Conservation (phyloP, 1,284 basidiomycete species). For the Papiliotrema nemorosa region DNA sequence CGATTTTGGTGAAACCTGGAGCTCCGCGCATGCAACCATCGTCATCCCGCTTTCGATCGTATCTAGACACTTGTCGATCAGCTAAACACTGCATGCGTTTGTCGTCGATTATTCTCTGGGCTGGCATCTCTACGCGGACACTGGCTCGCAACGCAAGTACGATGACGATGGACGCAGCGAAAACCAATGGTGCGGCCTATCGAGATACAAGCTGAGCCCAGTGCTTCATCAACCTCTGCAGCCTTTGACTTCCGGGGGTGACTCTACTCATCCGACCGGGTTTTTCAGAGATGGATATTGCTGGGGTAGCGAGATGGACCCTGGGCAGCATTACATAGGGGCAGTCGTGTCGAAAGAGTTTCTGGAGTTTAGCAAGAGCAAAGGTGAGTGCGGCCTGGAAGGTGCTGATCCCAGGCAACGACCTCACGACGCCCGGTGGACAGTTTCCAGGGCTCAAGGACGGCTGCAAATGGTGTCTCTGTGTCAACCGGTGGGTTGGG, state of each 20-base stretch:
- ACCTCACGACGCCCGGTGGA: slow-evolving; percentile 34
- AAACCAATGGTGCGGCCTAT: slow-evolving; percentile 31
- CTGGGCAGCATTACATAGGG: slow-evolving; percentile 41
- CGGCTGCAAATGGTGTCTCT: slow-evolving; percentile 48
- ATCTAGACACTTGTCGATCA: no score
- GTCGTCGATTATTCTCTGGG: no score
- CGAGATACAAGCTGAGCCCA: slow-evolving; percentile 2
- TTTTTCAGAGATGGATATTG: slow-evolving; percentile 44
- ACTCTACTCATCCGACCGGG: slow-evolving; percentile 38
- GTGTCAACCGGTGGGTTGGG: slow-evolving; percentile 37
- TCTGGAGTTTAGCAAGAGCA: slow-evolving; percentile 38
- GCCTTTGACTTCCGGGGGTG: slow-evolving; percentile 30
- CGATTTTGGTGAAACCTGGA: no score
- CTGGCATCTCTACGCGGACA: no score
- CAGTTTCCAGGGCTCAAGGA: slow-evolving; percentile 40
- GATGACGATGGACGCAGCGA: slow-evolving; percentile 33
- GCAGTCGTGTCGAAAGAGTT: slow-evolving; percentile 43
- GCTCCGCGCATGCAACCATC: no score
- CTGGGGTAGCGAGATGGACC: slow-evolving; percentile 35
- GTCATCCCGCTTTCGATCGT: no score
- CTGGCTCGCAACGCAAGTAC: slow-evolving; percentile 31
- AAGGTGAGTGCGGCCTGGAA: slow-evolving; percentile 20
- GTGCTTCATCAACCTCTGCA: slow-evolving; percentile 40
- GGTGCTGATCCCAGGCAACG: slow-evolving; percentile 33
- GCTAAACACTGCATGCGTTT: no score